Evolutionary conservation across 108 stramenopile genomes (phyloP).

Genomic region (Licmophora abbreviata): DNA sequence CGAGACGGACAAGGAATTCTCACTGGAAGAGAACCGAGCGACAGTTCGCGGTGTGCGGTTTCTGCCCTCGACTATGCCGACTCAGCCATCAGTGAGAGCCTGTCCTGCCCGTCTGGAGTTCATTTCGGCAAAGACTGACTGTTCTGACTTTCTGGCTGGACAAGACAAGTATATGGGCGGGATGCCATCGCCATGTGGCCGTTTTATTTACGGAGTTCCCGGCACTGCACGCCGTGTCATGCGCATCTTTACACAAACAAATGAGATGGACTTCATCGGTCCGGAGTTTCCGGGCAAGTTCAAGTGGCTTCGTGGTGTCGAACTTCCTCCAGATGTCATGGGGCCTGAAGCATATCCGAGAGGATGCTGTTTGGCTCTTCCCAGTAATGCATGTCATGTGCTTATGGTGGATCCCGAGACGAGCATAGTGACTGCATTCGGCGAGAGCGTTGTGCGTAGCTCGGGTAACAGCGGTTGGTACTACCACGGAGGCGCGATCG

Average conservation of each 20-base stretch:
- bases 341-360: slow-evolving; percentile 24
- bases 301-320: slow-evolving; percentile 61
- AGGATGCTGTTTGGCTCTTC: slow-evolving; percentile 51
- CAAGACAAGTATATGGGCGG: slow-evolving; percentile 70
- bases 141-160: slow-evolving; percentile 15
- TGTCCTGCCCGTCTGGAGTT: neutral
- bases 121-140: neutral
- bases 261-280: slow-evolving; percentile 38
- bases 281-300: slow-evolving; percentile 44
- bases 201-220: slow-evolving; percentile 64
- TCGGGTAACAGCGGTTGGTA: slow-evolving; percentile 42
- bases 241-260: slow-evolving; percentile 28
- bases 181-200: slow-evolving; percentile 59
- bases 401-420: slow-evolving; percentile 53
- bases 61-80: neutral
- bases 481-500: slow-evolving; percentile 55
- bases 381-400: slow-evolving; percentile 44
- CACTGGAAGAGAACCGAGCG: slow-evolving; percentile 28
- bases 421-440: slow-evolving; percentile 36
- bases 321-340: slow-evolving; percentile 31
- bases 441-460: slow-evolving; percentile 18
- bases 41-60: slow-evolving; percentile 52
- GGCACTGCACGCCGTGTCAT: slow-evolving; percentile 48
- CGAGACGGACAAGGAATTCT: slow-evolving; percentile 12
- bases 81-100: slow-evolving; percentile 1